Conservation (phyloP, 805 yeast species). For the Wickerhamiella sorbophila region DNA sequence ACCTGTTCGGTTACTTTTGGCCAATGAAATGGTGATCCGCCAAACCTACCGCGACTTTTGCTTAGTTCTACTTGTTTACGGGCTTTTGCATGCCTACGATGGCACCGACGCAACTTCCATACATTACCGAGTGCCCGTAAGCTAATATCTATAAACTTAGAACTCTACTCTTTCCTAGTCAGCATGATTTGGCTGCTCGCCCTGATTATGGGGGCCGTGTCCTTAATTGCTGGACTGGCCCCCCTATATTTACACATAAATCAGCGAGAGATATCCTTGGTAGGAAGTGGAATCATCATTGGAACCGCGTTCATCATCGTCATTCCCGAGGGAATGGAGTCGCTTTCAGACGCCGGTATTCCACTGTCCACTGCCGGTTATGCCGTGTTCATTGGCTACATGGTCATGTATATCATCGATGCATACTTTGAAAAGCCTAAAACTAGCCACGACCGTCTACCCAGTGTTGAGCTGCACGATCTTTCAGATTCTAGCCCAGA, state of each 20-base stretch:
- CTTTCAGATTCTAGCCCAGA: not conserved
- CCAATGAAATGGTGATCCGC: constrained; percentile 10
- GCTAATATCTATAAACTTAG: not conserved
- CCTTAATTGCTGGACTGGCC: constrained; percentile 16
- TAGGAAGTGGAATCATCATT: constrained; percentile 46
- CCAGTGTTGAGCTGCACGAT: not conserved
- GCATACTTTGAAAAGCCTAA: constrained; percentile 6
- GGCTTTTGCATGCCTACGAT: constrained; percentile 6
- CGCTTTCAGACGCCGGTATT: constrained; percentile 19
- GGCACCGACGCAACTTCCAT: constrained; percentile 1
- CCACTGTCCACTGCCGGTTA: constrained; percentile 1
- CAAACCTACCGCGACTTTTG: constrained; percentile 19
- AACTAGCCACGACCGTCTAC: not conserved
- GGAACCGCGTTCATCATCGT: constrained; percentile 46
- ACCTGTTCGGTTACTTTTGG: constrained; percentile 15
- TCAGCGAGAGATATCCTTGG: constrained; percentile 25
- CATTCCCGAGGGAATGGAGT: constrained; percentile 52
- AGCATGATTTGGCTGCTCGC: constrained; percentile 12
- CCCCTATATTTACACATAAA: constrained; percentile 11
- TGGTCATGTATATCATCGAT: constrained; percentile 39
- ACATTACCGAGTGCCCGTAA: not conserved
- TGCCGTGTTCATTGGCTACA: constrained; percentile 39
- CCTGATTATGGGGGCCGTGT: constrained; percentile 14
- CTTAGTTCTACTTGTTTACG: constrained; percentile 19
- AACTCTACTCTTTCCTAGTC: not conserved